phyloP scores from a whole-genome alignment of 2,329 filamentous ascomycete species.

The Graphium sp. region DNA sequence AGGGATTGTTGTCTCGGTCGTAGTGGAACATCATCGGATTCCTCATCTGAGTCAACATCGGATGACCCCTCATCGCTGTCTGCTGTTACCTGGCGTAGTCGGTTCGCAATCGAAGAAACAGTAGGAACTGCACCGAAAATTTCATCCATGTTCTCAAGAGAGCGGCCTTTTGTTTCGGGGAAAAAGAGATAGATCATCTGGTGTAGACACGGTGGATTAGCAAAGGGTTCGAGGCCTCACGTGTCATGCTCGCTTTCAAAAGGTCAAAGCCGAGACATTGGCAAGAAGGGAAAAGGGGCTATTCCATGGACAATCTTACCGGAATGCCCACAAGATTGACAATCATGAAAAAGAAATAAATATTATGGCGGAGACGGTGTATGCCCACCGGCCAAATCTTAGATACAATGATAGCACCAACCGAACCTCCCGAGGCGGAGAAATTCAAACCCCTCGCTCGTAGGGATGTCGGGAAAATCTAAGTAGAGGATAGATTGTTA shows the following conservation, averaged over 20 bases:
- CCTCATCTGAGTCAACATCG: too few relatives aligned
- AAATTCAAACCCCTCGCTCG: slow-evolving; percentile 38
- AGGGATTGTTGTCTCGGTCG: too few relatives aligned
- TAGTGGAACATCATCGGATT: too few relatives aligned
- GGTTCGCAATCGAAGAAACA: too few relatives aligned
- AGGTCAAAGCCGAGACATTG: too few relatives aligned
- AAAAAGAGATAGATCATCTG: slow-evolving; percentile 23
- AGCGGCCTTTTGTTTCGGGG: slow-evolving; percentile 24
- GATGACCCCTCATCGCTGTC: too few relatives aligned
- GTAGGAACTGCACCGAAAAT: too few relatives aligned
- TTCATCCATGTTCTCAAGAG: slow-evolving; percentile 25
- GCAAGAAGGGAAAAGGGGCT: background rate
- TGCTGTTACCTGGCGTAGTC: too few relatives aligned
- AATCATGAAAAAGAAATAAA: slow-evolving; percentile 41
- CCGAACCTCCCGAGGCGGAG: slow-evolving; percentile 33
- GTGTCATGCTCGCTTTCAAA: too few relatives aligned
- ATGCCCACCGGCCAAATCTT: slow-evolving; percentile 40
- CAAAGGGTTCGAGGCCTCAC: too few relatives aligned
- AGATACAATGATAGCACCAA: slow-evolving; percentile 35
- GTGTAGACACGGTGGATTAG: background rate
- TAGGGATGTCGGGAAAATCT: slow-evolving; percentile 41
- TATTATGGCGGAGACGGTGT: slow-evolving; percentile 26
- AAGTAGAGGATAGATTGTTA: too few relatives aligned
- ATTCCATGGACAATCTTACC: slow-evolving; percentile 16
- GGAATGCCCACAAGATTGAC: slow-evolving; percentile 29